Evolutionary conservation across 2,329 filamentous ascomycete species (phyloP), one percentile per base, ranked within the genome.

Genomic region (Botryotinia convoluta): DNA sequence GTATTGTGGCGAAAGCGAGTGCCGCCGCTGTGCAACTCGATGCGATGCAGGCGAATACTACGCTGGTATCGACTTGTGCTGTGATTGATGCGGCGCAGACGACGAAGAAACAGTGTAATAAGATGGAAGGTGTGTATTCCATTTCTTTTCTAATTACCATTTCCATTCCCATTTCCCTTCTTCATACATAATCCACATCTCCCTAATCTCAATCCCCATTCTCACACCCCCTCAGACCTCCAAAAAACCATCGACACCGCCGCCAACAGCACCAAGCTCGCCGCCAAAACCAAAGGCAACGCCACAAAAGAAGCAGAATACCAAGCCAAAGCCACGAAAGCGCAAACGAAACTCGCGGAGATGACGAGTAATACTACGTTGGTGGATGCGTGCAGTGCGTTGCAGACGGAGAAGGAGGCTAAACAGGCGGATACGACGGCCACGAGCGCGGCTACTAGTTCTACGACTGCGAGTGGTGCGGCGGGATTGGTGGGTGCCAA

Each of bases 1-100:
- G 77, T 29, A 80, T 84, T 76, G 80, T 83, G 77, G 79, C 81
- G 71, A 82, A 83, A 77, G 82, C 82, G 1, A 77, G 81, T 32
- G 72, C 77, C 2, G 79, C 77, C 4, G 77, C 79, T 5, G 76
- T 79, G 29, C 75, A 77, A 72, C 80, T 84, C 69, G 74, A 77
- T 48, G 76, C 79, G 4, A 76, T 84, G 73, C 70, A 79, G 67
- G 73, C 77, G 72, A 84, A 84, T 77, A 69, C 80, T 20, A 84
- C 83, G 5, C 76, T 84, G 32, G 77, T 82, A 71, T 72, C 77
- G n/a, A 74, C 76, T 18, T 84, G 83, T 74, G 75, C 78, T 37
- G 77, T 80, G 74, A 79, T 83, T 74, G 80, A 82, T 63, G 78
- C 79, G 42, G 74, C 59, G 6, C 12, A 68, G 3, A 44, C 32